Evolutionary conservation across 768 basidiomycete species (phyloP).

Genomic region (Pulveroboletus ravenelii): DNA sequence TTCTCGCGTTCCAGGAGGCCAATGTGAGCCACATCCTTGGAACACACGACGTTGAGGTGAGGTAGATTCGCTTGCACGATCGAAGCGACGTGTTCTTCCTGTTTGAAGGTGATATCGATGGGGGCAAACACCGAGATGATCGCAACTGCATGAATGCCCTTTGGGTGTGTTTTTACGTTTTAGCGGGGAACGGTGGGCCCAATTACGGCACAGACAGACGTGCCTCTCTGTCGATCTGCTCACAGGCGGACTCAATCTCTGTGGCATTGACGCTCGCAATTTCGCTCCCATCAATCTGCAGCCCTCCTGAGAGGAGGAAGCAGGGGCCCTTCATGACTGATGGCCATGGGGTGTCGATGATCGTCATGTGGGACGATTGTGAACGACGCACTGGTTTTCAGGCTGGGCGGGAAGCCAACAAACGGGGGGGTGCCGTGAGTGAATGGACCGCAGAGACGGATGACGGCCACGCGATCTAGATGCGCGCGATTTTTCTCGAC

Average conservation of each 20-base stretch:
- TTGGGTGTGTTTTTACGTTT: conserved; percentile 3
- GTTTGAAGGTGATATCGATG: conserved; percentile 39
- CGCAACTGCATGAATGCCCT: conserved; percentile 35
- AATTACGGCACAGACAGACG: conserved; percentile 4
- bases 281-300: conserved; percentile 46
- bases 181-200: neutral
- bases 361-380: neutral
- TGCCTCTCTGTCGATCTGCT: conserved; percentile 32
- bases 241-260: conserved; percentile 44
- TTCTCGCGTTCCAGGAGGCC: conserved; percentile 64
- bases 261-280: conserved; percentile 39
- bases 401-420: conserved; percentile 42
- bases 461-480: conserved; percentile 57
- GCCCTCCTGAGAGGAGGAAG: conserved; percentile 35
- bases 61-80: conserved; percentile 39
- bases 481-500: conserved; percentile 50
- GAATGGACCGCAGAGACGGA: conserved; percentile 59
- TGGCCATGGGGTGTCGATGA: neutral
- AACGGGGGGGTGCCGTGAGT: conserved; percentile 56
- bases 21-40: conserved; percentile 53
- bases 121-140: conserved; percentile 47
- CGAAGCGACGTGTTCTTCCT: conserved; percentile 44
- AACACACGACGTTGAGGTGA: conserved; percentile 46
- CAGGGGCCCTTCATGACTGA: conserved; percentile 28
- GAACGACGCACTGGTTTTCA: conserved; percentile 28